Base-by-base conservation (phyloP, 768 basidiomycete genomes). In the Trametes cubensis region DNA sequence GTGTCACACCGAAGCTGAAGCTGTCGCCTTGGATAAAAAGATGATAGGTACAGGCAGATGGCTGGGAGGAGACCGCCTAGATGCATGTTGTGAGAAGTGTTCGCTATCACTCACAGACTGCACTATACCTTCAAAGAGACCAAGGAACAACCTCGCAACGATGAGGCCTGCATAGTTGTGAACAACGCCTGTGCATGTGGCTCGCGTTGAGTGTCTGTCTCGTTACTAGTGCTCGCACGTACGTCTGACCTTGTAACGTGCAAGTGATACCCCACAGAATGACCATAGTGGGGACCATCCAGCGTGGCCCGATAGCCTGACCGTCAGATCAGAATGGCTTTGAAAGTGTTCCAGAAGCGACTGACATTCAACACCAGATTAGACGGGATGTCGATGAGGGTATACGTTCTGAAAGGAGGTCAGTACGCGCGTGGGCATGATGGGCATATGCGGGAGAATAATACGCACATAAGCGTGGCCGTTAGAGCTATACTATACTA, bases 211-310 rank as follows among this genome's bases (percentile, higher is more conserved):
- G 10, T 34, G 34, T 11, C 34, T 34, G 34, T 34, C 21, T 38
- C 34, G 34, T 7, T 39, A 44, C 34, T 34, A 34, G 10, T 11
- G 34, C 34, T 5, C 2, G 30, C 28, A 21, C 15, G 30, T 0
- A 5, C 3, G 28, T 64, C 66, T 21, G 54, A 80, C 85, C 87
- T 79, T 90, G 87, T 46, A 84, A 74, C 10, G 85, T 78, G 11
- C 82, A 79, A 15, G 85, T 80, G n/a, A 88, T 49, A n/a, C 89
- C 89, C 88, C 89, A 91, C 0, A 83, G 66, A 0, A 82, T 79
- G 50, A 89, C 72, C 80, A 89, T 83, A 1, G 82, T 72, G 0
- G 89, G 88, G 69, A 88, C 78, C 49, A 83, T 73, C 59, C 83
- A 78, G n/a, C 86, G 80, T 1, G 88, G 84, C 3, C 86, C 82